Percentiles rank a stretch among this genome's conserved stretches.
Conservation (phyloP, 345 rosid species). For the Eucalyptus cloeziana region DNA sequence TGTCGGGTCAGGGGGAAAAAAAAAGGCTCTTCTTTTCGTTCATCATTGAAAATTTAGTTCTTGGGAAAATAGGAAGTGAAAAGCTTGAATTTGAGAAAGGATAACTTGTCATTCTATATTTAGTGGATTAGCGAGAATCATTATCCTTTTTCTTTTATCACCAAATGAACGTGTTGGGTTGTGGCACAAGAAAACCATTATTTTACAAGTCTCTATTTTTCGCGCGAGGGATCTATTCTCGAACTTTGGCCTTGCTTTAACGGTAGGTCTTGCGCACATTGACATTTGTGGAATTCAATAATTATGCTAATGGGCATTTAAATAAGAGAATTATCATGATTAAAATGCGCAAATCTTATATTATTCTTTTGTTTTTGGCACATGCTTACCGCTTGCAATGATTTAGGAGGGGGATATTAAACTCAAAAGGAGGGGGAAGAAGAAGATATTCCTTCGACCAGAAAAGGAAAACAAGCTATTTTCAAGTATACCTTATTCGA, state of each 20-base stretch:
- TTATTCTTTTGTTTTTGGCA: background rate
- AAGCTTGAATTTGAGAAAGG: background rate
- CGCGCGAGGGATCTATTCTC: fast-evolving
- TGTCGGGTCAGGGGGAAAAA: background rate
- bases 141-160: background rate
- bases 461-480: background rate
- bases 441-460: background rate
- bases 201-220: background rate
- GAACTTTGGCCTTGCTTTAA: background rate
- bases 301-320: background rate
- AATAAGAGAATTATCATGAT: background rate
- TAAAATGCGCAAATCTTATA: background rate
- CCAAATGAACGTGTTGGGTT: background rate
- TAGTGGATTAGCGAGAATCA: background rate
- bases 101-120: background rate
- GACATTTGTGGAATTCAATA: background rate
- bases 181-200: background rate
- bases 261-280: background rate
- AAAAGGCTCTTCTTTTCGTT: background rate
- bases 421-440: background rate
- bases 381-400: background rate
- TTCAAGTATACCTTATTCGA: background rate
- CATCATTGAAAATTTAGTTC: background rate
- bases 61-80: background rate
- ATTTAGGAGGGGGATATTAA: background rate